phyloP scores from a whole-genome alignment of 2,329 filamentous ascomycete genomes.

The Sarocladium kiliense region DNA sequence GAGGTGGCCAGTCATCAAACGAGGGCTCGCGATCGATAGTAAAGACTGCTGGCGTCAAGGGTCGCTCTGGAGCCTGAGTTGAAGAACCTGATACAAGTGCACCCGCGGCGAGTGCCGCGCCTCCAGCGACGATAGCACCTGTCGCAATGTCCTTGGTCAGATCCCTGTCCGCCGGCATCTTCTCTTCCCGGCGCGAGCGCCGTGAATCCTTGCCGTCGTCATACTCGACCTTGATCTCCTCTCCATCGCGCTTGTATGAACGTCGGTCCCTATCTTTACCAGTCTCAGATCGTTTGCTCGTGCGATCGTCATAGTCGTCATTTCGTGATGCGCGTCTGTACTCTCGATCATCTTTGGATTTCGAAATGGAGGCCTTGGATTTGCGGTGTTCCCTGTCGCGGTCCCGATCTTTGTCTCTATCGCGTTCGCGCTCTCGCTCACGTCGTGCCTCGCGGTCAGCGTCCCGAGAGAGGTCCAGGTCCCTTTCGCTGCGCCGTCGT shows the following conservation, averaged over 20 bases:
- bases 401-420: slow-evolving; percentile 18
- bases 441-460: slow-evolving; percentile 14
- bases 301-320: slow-evolving; percentile 25
- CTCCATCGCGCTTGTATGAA: slow-evolving; percentile 17
- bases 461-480: not conserved
- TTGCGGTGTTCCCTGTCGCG: slow-evolving; percentile 14
- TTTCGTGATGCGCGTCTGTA: slow-evolving; percentile 24
- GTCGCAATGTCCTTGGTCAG: not conserved
- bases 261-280: slow-evolving; percentile 12
- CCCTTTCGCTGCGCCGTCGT: slow-evolving; percentile 3
- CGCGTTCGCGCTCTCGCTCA: slow-evolving; percentile 16
- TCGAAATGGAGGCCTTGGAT: slow-evolving; percentile 20
- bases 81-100: slow-evolving; percentile 29
- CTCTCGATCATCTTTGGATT: slow-evolving; percentile 18
- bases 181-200: not conserved
- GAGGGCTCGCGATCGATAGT: slow-evolving; percentile 51
- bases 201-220: slow-evolving; percentile 14
- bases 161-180: not conserved
- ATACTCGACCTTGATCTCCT: slow-evolving; percentile 23
- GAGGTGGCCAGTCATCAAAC: slow-evolving; percentile 32
- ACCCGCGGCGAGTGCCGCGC: slow-evolving; percentile 34
- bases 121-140: slow-evolving; percentile 4
- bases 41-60: slow-evolving; percentile 44
- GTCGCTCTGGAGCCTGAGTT: slow-evolving; percentile 31
- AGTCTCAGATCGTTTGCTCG: slow-evolving; percentile 18